These are phyloP conservation scores for bread wheat (Triticum aestivum) DNA, from an alignment of 176 grass and related monocot species.

Conservation along the genomic window IWGSC_CS_RefSeq_v2.1 NC_057800.1:442340429-442340928, in stretches of 20 bases:
- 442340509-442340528: slow-evolving; percentile 17
- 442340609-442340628: slow-evolving; percentile 92
- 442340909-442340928: slow-evolving; percentile 31
- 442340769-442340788: not conserved
- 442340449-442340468: slow-evolving; percentile 38
- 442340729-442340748: slow-evolving; percentile 44
- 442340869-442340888: not conserved
- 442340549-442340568: slow-evolving; percentile 62
- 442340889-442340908: slow-evolving; percentile 37
- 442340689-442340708: not conserved
- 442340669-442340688: slow-evolving; percentile 33
- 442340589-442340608: slow-evolving; percentile 89
- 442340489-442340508: slow-evolving; percentile 26
- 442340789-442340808: not conserved
- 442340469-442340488: not conserved
- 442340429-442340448: slow-evolving; percentile 97
- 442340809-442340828: not conserved
- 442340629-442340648: slow-evolving; percentile 95
- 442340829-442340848: not conserved
- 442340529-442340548: slow-evolving; percentile 2
- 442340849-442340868: not conserved
- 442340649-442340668: slow-evolving; percentile 98
- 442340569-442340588: slow-evolving; percentile 91
- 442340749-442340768: not conserved
- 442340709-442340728: not conserved